Percentiles rank a stretch among this genome's conserved stretches.
Conservation (phyloP, 2,329 filamentous ascomycete species). For the Diaporthe australafricana region DNA sequence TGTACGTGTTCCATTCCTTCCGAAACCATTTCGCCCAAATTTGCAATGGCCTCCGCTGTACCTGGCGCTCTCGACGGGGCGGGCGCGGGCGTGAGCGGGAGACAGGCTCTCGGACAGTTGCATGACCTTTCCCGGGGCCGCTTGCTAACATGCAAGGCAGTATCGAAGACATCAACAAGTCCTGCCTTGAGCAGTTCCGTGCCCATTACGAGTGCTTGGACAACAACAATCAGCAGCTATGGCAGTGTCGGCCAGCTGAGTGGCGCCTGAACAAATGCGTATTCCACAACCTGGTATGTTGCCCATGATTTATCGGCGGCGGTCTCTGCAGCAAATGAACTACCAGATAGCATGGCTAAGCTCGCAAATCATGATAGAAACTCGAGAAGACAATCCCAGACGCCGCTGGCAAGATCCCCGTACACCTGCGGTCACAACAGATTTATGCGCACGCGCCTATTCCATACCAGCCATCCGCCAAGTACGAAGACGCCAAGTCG, state of each 20-base stretch:
- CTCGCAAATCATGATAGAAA: slow-evolving; percentile 62
- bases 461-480: slow-evolving; percentile 48
- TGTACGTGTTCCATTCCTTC: slow-evolving; percentile 72
- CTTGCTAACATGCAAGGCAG: slow-evolving; percentile 57
- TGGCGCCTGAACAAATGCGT: slow-evolving; percentile 95
- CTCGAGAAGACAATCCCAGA: slow-evolving; percentile 85
- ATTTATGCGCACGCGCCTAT: slow-evolving; percentile 64
- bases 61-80: not conserved
- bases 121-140: not conserved
- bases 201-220: slow-evolving; percentile 96
- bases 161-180: slow-evolving; percentile 94
- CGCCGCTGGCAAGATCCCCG: slow-evolving; percentile 76
- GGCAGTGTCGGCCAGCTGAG: slow-evolving; percentile 91
- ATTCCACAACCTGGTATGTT: slow-evolving; percentile 90
- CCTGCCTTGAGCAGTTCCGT: slow-evolving; percentile 91
- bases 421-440: slow-evolving; percentile 77
- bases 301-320: not conserved
- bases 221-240: slow-evolving; percentile 97
- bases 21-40: not conserved
- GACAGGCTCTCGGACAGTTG: not conserved
- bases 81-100: not conserved
- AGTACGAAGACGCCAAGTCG: slow-evolving; percentile 34
- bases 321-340: not conserved
- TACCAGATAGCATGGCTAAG: not conserved
- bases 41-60: slow-evolving; percentile 8